Base-by-base conservation (phyloP, 1,139 yeast species). In the Chernovozyma aurita region DNA sequence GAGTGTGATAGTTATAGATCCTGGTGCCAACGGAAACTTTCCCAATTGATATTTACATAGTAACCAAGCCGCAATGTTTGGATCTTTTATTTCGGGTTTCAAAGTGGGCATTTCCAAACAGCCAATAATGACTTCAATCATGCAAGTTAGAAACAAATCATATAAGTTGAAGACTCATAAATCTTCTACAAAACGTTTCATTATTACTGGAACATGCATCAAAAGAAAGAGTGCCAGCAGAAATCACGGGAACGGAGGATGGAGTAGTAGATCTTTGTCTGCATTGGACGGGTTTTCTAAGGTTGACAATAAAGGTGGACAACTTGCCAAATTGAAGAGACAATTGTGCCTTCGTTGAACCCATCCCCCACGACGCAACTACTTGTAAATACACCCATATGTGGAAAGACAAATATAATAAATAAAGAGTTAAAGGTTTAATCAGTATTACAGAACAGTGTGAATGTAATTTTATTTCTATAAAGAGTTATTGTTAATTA, bases 201-300 rank as follows among this genome's bases (percentile, higher is more conserved):
- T 85, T 57, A 80, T 78, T 49, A 79, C 83, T n/a, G 72, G 72
- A 3, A 54, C 56, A 33, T 70, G 70, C 24, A 57, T 56, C 50
- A 73, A 72, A 52, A 66, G 80, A 53, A 86, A 86, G 40, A 82
- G 79, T 49, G 85, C 95, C 16, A 95, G 95, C 9, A 77, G 95
- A 63, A 85, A 85, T 50, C 97, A 88, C 59, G 97, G 97, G 33
- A 88, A 87, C 52, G 87, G 90, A 3, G 92, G 95, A 18, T 88
- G 94, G 81, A 76, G 90, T 33, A 63, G 77, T 32, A 71, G 79
- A 39, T 69, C 80, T 6, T 63, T 87, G 47, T 70, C 75, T 30
- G 80, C 73, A 41, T 70, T 85, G 52, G 80, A 83, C 38, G 80
- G 83, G 4, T 80, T 78, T 37, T 77, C 76, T 3, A 57, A 67